Evolutionary conservation across 495 filamentous ascomycete genomes (phyloP).

Genomic region (Filosporella fistucella): DNA sequence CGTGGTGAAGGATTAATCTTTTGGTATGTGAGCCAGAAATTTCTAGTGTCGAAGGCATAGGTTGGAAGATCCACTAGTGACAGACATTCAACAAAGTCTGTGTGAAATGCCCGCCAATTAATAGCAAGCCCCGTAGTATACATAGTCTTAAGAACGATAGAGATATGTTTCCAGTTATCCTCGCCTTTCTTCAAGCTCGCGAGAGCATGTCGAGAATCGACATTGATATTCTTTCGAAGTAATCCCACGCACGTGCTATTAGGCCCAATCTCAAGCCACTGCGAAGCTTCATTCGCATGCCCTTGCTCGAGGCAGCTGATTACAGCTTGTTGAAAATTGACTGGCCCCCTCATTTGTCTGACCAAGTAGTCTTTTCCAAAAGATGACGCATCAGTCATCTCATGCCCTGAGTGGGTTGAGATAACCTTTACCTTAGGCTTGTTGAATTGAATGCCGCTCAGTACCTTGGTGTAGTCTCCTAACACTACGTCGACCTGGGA

Average conservation of each 20-base stretch:
- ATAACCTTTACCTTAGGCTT: constrained; percentile 61
- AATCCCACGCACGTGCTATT: constrained; percentile 63
- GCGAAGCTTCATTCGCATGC: constrained; percentile 46
- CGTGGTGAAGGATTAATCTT: constrained; percentile 64
- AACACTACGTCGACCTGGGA: constrained; percentile 73
- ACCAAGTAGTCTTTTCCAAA: constrained; percentile 59
- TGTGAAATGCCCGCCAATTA: constrained; percentile 73
- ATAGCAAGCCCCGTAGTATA: constrained; percentile 62
- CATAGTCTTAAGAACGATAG: constrained; percentile 50
- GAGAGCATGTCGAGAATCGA: constrained; percentile 46
- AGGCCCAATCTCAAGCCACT: constrained; percentile 65
- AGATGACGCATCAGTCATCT: constrained; percentile 47
- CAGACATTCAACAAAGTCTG: constrained; percentile 55
- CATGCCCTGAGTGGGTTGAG: constrained; percentile 59
- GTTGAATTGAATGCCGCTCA: constrained; percentile 51
- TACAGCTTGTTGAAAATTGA: constrained; percentile 67
- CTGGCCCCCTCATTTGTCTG: constrained; percentile 61
- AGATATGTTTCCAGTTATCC: constrained; percentile 60
- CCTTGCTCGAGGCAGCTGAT: constrained; percentile 38
- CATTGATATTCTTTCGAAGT: constrained; percentile 62
- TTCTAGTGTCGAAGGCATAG: constrained; percentile 75
- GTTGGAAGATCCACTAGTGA: constrained; percentile 62
- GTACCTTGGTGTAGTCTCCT: constrained; percentile 54
- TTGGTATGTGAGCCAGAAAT: constrained; percentile 78
- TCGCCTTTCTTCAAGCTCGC: constrained; percentile 44